Conservation (phyloP, 2,329 filamentous ascomycete species). For the Hypoxylon sp. region DNA sequence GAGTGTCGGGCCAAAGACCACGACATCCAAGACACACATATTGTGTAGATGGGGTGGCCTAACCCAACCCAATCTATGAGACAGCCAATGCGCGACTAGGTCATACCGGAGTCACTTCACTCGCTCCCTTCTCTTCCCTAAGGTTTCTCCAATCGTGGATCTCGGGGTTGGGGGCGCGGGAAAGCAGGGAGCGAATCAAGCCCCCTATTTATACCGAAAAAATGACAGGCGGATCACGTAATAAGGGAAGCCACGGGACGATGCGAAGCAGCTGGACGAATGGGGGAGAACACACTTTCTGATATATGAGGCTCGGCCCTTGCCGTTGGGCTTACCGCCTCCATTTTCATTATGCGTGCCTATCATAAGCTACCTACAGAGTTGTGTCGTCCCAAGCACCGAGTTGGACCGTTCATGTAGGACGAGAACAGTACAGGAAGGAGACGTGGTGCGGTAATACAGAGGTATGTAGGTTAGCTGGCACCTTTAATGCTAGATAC, state of each 20-base stretch:
- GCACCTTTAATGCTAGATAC: slow-evolving; percentile 30
- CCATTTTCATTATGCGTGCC: neutral
- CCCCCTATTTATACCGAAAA: slow-evolving; percentile 37
- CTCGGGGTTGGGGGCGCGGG: neutral
- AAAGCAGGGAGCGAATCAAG: slow-evolving; percentile 31
- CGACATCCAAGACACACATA: slow-evolving; percentile 3
- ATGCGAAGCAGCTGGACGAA: slow-evolving; percentile 18
- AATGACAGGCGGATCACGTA: slow-evolving; percentile 29
- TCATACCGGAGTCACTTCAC: slow-evolving; percentile 5
- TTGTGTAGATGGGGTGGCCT: slow-evolving; percentile 6
- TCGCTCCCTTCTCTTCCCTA: neutral
- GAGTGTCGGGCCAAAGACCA: neutral
- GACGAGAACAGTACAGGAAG: slow-evolving; percentile 11
- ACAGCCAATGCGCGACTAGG: slow-evolving; percentile 25
- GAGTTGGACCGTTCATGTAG: slow-evolving; percentile 1
- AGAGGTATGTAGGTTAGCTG: slow-evolving; percentile 21
- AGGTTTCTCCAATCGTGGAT: neutral
- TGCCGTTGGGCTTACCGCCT: slow-evolving; percentile 16
- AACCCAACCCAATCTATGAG: slow-evolving; percentile 12
- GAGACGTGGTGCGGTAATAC: slow-evolving; percentile 3
- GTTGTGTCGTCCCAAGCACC: slow-evolving; percentile 1
- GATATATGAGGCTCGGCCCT: slow-evolving; percentile 28
- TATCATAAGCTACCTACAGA: slow-evolving; percentile 22
- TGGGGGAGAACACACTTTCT: slow-evolving; percentile 9
- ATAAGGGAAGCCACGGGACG: slow-evolving; percentile 4